These are phyloP conservation scores for Digitaria exilis DNA, from an alignment of 202 grass and related monocot genomes.

Conservation along the genomic window DNA sequence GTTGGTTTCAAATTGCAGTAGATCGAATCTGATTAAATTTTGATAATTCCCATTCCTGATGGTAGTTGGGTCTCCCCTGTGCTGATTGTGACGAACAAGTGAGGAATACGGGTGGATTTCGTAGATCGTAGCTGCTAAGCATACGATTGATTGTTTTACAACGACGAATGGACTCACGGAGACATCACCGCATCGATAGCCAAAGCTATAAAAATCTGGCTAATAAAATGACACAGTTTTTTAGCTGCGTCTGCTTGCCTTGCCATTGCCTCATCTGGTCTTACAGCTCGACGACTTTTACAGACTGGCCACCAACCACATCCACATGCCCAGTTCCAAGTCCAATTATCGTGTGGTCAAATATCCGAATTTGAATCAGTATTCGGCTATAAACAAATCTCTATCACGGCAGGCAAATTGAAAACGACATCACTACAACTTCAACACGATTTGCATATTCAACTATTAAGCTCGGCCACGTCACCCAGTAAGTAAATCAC, in stretches of 20 bases:
- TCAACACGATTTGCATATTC: not conserved
- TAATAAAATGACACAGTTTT: too few relatives aligned
- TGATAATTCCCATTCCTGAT: conserved; percentile 1
- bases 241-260: too few relatives aligned
- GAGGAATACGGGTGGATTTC: too few relatives aligned
- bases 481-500: not conserved
- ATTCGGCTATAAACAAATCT: not conserved
- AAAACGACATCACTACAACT: not conserved
- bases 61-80: not conserved
- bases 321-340: not conserved
- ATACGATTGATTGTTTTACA: too few relatives aligned
- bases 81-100: not conserved
- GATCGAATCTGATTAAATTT: not conserved
- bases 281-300: not conserved
- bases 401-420: not conserved
- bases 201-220: too few relatives aligned
- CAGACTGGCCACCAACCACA: not conserved
- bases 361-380: not conserved
- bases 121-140: too few relatives aligned
- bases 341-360: not conserved
- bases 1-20: too few relatives aligned
- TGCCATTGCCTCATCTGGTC: not conserved
- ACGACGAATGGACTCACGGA: too few relatives aligned
- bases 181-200: too few relatives aligned
- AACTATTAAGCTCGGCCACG: not conserved